Base-by-base conservation (phyloP, 192 early-diverging fungal species). In the Geranomyces variabilis region DNA sequence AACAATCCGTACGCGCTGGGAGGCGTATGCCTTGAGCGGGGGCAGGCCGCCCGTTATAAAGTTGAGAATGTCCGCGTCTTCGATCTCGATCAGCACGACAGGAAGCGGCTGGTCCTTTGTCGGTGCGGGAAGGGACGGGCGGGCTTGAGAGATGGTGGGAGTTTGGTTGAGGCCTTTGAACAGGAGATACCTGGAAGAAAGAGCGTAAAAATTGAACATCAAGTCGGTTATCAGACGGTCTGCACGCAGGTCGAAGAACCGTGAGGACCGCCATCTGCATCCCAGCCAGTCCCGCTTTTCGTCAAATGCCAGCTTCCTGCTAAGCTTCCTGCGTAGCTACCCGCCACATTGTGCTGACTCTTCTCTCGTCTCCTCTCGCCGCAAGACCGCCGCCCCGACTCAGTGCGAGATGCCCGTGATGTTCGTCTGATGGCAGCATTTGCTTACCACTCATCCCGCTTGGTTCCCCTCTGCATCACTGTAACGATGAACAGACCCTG, bases 11-110 rank as follows among this genome's bases (percentile, higher is more conserved):
- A 80, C 74, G 34, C 71, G 66, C 22, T 71, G 49, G 19, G 46
- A 26, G 13, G 63, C 41, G 34, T 72, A 75, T 15, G 79, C 79
- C 34, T 77, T 74, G 57, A 80, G 30, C 9, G 75, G 74, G 5
- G 69, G 43, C 17, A 80, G 65, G 31, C 79, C 79, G n/a, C 79
- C 79, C 13, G 79, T 80, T 49, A 75, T 72, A 31, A 80, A 77
- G 53, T 80, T 80, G 30, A 75, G 70, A 56, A 80, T 74, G 69
- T 80, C 79, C 15, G 60, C 62, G 57, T 80, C 79, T 43, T 77
- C 75, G 15, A 77, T 66, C 49, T 80, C 75, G 44, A 80, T 48
- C 30, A 80, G 55, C 26, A 70, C 66, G 28, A 80, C 72, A 15
- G 79, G 79, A 21, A 75, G 22, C 17, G 24, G 17, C 33, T 49